A percentile compares a stretch with the other conserved stretches of the same genome.
Evolutionary conservation across 2,329 filamentous ascomycete genomes (phyloP).

Genomic region (Pseudogymnoascus sp.): DNA sequence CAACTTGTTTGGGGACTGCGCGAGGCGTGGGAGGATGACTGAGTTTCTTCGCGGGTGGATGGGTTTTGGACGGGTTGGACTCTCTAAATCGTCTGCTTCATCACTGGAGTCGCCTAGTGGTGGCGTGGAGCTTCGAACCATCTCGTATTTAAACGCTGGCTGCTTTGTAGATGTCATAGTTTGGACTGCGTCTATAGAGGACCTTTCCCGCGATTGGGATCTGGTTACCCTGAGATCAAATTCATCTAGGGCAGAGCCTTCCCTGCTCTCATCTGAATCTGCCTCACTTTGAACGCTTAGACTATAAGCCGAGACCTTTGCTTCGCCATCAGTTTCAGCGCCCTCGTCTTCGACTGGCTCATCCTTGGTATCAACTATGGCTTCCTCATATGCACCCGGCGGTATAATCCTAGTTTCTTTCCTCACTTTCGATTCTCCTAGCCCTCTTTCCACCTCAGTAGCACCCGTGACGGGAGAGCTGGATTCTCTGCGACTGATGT

Average conservation of each 20-base stretch:
- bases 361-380: not conserved
- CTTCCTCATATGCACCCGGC: not conserved
- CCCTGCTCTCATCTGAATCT: not conserved
- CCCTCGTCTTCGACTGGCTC: not conserved
- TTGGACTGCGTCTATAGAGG: not conserved
- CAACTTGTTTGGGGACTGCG: not conserved
- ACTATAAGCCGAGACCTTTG: not conserved
- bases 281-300: not conserved
- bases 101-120: not conserved
- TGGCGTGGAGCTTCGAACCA: not conserved
- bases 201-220: not conserved
- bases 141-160: not conserved
- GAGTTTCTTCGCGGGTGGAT: not conserved
- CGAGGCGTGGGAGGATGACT: not conserved
- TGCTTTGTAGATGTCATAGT: not conserved
- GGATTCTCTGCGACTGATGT: constrained; percentile 7
- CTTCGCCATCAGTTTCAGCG: not conserved
- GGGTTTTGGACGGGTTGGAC: not conserved
- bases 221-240: not conserved
- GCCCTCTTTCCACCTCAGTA: not conserved
- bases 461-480: not conserved
- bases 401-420: not conserved
- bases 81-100: not conserved
- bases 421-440: not conserved
- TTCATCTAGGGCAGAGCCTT: not conserved